These are phyloP conservation scores for Iris macrosiphon DNA, from an alignment of 106 monocot genomes.

Conservation along the genomic window DNA sequence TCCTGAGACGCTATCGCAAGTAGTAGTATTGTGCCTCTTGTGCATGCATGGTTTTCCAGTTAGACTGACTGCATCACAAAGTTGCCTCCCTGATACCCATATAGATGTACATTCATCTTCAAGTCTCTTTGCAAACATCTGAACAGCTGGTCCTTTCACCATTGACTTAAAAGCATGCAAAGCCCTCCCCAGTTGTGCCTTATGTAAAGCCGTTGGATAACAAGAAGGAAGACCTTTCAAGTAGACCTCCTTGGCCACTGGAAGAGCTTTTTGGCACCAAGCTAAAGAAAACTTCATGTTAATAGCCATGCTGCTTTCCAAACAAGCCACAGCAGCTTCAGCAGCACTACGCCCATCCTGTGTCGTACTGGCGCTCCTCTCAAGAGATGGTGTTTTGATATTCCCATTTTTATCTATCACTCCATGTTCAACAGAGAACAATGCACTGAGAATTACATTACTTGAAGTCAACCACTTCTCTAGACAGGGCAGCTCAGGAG, in stretches of 20 bases:
- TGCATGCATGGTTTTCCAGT: conserved; percentile 89
- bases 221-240: conserved; percentile 72
- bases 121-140: conserved; percentile 47
- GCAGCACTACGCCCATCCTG: conserved; percentile 9
- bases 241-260: conserved; percentile 79
- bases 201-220: conserved; percentile 73
- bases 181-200: conserved; percentile 64
- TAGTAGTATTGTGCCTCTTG: conserved; percentile 34
- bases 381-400: background rate
- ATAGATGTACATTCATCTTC: conserved; percentile 79
- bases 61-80: conserved; percentile 86
- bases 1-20: background rate
- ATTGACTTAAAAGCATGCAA: conserved; percentile 56
- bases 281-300: conserved; percentile 73
- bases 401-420: conserved; percentile 13
- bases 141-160: conserved; percentile 83
- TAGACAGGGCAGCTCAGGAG: conserved; percentile 64
- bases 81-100: conserved; percentile 92
- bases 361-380: conserved; percentile 8
- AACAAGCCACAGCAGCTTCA: conserved; percentile 41
- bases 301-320: conserved; percentile 56
- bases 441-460: conserved; percentile 32
- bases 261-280: conserved; percentile 85
- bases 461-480: conserved; percentile 64
- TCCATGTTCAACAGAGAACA: conserved; percentile 36